Percentiles rank a stretch among this genome's conserved stretches.
phyloP scores from a whole-genome alignment of 108 stramenopile genomes.

The Nitzschia putrida region DNA sequence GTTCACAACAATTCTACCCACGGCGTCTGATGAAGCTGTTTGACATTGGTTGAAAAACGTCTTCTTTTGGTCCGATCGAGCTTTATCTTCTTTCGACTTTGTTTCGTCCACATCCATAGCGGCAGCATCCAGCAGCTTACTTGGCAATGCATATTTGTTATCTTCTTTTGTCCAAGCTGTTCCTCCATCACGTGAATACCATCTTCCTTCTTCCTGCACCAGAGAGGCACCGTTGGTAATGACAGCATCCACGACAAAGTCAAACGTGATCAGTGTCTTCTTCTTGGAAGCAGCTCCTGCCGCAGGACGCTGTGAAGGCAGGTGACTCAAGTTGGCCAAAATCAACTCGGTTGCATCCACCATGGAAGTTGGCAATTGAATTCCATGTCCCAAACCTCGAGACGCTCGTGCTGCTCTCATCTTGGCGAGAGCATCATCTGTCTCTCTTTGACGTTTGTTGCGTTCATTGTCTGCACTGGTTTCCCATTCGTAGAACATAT shows the following conservation, averaged over 20 bases:
- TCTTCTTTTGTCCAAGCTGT: slow-evolving; percentile 61
- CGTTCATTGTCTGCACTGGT: slow-evolving; percentile 52
- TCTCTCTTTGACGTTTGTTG: slow-evolving; percentile 77
- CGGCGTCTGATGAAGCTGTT: slow-evolving; percentile 74
- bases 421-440: slow-evolving; percentile 81
- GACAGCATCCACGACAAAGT: slow-evolving; percentile 81
- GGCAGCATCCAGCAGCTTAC: slow-evolving; percentile 13
- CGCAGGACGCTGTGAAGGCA: slow-evolving; percentile 66
- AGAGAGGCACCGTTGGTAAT: slow-evolving; percentile 85
- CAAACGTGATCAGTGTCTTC: slow-evolving; percentile 60
- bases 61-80: slow-evolving; percentile 41
- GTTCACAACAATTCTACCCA: slow-evolving; percentile 63
- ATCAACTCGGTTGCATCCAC: slow-evolving; percentile 80
- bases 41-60: slow-evolving; percentile 64
- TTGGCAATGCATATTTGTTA: slow-evolving; percentile 18
- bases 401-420: slow-evolving; percentile 80
- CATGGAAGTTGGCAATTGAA: slow-evolving; percentile 82
- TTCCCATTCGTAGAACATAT: slow-evolving; percentile 87
- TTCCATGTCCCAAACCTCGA: slow-evolving; percentile 83
- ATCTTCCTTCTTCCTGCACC: slow-evolving; percentile 71
- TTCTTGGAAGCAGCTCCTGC: slow-evolving; percentile 36
- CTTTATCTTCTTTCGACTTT: slow-evolving; percentile 22
- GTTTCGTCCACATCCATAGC: background rate
- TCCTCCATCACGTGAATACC: slow-evolving; percentile 88
- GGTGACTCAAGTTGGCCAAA: slow-evolving; percentile 68